Conservation (phyloP, 2,329 filamentous ascomycete species). For the Diplodia intermedia region DNA sequence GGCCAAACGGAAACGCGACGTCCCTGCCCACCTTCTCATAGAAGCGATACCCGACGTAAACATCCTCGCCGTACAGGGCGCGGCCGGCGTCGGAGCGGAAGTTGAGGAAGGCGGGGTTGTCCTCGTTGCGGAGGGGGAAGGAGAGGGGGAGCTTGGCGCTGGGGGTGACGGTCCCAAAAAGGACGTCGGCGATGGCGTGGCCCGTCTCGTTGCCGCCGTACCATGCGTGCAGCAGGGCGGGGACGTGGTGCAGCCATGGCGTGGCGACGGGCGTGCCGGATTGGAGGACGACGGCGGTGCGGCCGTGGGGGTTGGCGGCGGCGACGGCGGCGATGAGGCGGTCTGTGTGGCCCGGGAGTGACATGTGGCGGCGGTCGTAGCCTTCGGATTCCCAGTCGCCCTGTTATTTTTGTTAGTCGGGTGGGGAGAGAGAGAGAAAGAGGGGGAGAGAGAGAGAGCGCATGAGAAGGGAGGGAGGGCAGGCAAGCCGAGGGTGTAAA, state of each 20-base stretch:
- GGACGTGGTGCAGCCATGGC: slow-evolving; percentile 68
- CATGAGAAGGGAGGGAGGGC: too few species aligned
- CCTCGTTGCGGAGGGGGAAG: slow-evolving; percentile 69
- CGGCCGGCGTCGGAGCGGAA: slow-evolving; percentile 66
- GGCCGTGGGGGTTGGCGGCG: slow-evolving; percentile 60
- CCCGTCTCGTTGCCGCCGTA: slow-evolving; percentile 72
- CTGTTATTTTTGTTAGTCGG: background rate
- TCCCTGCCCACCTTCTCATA: slow-evolving; percentile 65
- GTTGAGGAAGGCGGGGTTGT: slow-evolving; percentile 70
- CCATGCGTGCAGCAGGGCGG: slow-evolving; percentile 72
- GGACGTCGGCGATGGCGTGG: slow-evolving; percentile 66
- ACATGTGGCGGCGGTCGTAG: slow-evolving; percentile 37
- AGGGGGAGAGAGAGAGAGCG: too few species aligned
- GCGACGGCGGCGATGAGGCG: slow-evolving; percentile 55
- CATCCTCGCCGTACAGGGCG: slow-evolving; percentile 41
- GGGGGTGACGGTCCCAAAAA: slow-evolving; percentile 69
- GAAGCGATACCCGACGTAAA: slow-evolving; percentile 43
- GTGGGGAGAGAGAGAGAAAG: background rate
- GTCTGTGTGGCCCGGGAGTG: slow-evolving; percentile 66
- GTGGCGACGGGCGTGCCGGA: slow-evolving; percentile 73
- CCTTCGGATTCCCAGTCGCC: slow-evolving; percentile 41
- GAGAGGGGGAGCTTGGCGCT: slow-evolving; percentile 68
- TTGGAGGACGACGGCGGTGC: slow-evolving; percentile 70
- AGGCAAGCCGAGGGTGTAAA: too few species aligned
- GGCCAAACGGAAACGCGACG: slow-evolving; percentile 68